Base-by-base conservation (phyloP, 768 basidiomycete species). In the Lepiota venenata region DNA sequence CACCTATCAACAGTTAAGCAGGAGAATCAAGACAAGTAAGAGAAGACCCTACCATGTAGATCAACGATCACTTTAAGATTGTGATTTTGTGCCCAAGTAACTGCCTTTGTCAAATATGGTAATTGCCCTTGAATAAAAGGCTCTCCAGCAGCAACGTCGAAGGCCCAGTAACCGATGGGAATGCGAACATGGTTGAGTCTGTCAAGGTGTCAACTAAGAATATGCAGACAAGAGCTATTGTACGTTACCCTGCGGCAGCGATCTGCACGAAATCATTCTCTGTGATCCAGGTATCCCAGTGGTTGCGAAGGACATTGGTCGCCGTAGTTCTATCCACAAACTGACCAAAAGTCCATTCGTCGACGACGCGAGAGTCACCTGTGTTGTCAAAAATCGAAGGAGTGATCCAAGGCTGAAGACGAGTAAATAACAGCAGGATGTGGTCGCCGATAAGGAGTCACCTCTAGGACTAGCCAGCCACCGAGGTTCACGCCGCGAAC, bases 121-220 rank as follows among this genome's bases (percentile, higher is more conserved):
- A 88, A 71, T 65, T 91, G 90, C 11, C 90, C 90, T 68, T 82
- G 79, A 55, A 90, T 81, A 66, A 79, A 92, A 6, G 91, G 92
- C 61, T 93, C 87, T 4, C 89, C 89, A 11, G 76, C 74, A 18
- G 80, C 77, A 35, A 92, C 83, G 55, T 94, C 91, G 61, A 86
- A 92, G 1, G 88, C 91, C 91, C 91, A 95, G 67, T 90, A 96
- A 11, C 92, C 93, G 41, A 95, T 89, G 12, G 91, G 91, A 36
- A 93, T 63, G 43, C 91, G 83, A 52, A 93, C 86, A 66, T 91
- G 89, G 63, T 91, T 93, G 50, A 92, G 72, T 14, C 89, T 88
- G 62, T n/a, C 55, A 57, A 44, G 47, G 35, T 38, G 36, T 52
- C 43, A 43, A 36, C 50, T 50, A 43, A 47, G 36, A 52, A 50